Percentiles rank a stretch among this genome's conserved stretches.
These are phyloP conservation scores for Epichloe hybrida DNA, from an alignment of 2,329 filamentous ascomycete genomes.

Conservation along the genomic window DNA sequence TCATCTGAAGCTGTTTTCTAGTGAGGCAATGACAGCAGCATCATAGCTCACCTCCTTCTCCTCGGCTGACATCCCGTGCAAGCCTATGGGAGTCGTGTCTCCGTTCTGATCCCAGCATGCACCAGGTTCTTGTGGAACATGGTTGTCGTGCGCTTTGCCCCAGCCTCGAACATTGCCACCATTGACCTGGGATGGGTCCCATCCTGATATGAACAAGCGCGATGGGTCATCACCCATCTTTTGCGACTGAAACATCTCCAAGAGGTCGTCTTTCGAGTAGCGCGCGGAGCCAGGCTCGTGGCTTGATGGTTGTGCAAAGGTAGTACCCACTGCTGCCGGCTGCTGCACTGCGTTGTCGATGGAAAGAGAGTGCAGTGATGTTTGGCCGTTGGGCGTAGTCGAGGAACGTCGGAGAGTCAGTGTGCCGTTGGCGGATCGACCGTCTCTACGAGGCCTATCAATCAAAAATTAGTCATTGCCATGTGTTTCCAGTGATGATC, in stretches of 20 bases:
- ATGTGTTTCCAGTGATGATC: not conserved
- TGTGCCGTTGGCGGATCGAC: slow-evolving; percentile 46
- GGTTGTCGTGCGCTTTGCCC: slow-evolving; percentile 65
- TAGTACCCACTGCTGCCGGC: slow-evolving; percentile 20
- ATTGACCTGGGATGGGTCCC: slow-evolving; percentile 65
- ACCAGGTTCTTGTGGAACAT: slow-evolving; percentile 67
- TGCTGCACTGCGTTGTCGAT: slow-evolving; percentile 28
- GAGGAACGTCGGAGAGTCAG: slow-evolving; percentile 52
- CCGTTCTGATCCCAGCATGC: slow-evolving; percentile 79
- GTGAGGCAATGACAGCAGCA: not conserved
- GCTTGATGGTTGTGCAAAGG: slow-evolving; percentile 17
- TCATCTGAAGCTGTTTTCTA: slow-evolving; percentile 5
- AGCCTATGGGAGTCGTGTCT: slow-evolving; percentile 53
- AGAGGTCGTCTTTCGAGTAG: slow-evolving; percentile 67
- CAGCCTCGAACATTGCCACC: slow-evolving; percentile 51
- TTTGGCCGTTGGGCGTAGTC: slow-evolving; percentile 37
- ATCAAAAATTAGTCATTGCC: not conserved
- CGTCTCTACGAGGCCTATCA: slow-evolving; percentile 44
- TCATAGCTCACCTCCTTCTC: slow-evolving; percentile 41
- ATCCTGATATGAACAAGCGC: slow-evolving; percentile 58
- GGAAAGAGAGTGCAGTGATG: slow-evolving; percentile 22
- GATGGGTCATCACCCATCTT: slow-evolving; percentile 41
- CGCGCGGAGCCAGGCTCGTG: slow-evolving; percentile 35
- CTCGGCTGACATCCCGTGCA: slow-evolving; percentile 53
- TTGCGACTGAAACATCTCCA: slow-evolving; percentile 52